Percentiles rank a stretch among this genome's conserved stretches.
Evolutionary conservation across 2,329 filamentous ascomycete genomes (phyloP).

Genomic region (Neonectria neomacrospora): DNA sequence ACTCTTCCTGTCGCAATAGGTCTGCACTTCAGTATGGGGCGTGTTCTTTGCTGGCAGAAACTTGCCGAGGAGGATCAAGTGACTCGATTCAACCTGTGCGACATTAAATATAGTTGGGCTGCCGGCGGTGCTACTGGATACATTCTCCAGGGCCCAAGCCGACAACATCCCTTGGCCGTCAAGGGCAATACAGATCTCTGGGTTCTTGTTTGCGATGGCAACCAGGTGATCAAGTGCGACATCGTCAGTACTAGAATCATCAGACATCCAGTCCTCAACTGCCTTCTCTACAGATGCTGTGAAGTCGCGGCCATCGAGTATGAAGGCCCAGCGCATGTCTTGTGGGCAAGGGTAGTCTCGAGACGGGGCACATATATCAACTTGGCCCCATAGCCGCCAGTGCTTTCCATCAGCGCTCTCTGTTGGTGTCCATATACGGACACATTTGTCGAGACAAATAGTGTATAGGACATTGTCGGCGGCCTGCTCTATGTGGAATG

Average conservation of each 20-base stretch:
- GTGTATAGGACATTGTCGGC: conserved; percentile 92
- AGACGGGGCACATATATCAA: conserved; percentile 81
- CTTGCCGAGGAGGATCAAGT: conserved; percentile 59
- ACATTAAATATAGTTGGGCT: conserved; percentile 84
- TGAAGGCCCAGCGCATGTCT: conserved; percentile 66
- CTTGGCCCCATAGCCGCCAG: conserved; percentile 81
- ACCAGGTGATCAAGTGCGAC: conserved; percentile 86
- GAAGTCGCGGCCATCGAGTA: conserved; percentile 86
- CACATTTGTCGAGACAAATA: conserved; percentile 80
- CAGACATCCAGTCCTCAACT: conserved; percentile 68
- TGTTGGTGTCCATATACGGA: conserved; percentile 85
- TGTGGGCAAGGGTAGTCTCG: conserved; percentile 51
- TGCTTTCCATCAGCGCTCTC: conserved; percentile 78
- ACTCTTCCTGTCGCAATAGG: conserved; percentile 74
- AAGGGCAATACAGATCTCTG: conserved; percentile 87
- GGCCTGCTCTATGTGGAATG: conserved; percentile 79
- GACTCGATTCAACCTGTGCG: conserved; percentile 74
- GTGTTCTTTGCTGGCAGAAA: conserved; percentile 40
- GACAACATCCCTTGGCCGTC: conserved; percentile 89
- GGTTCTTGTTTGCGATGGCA: conserved; percentile 83
- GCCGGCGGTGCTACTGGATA: conserved; percentile 75
- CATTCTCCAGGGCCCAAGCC: conserved; percentile 91
- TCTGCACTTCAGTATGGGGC: conserved; percentile 74
- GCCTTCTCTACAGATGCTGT: conserved; percentile 80
- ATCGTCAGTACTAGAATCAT: conserved; percentile 69